phyloP scores from a whole-genome alignment of 139 green algal species.

The Closterium sp. region DNA sequence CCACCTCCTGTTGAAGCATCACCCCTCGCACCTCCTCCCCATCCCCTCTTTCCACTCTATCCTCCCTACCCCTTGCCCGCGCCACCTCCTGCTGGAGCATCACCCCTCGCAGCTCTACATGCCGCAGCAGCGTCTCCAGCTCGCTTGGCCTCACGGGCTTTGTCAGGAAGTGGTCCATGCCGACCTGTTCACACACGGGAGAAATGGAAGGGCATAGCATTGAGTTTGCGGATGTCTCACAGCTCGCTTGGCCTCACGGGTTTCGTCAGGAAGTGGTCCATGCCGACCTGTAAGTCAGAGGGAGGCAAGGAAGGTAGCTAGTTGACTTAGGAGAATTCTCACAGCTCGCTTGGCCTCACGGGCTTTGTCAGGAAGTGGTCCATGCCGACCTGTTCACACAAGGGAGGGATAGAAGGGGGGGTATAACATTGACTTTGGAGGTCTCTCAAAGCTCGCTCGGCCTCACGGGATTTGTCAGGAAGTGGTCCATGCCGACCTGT shows the following conservation, averaged over 20 bases:
- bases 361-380: slow-evolving; percentile 36
- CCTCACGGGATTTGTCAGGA: too few species aligned
- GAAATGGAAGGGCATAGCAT: too few species aligned
- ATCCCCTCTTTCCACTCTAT: too few species aligned
- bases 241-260: slow-evolving; percentile 33
- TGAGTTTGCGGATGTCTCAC: neutral
- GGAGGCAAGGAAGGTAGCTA: too few species aligned
- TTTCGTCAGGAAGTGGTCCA: slow-evolving; percentile 37
- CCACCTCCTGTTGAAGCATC: neutral
- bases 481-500: too few species aligned
- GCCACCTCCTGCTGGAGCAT: neutral
- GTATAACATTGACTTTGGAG: too few species aligned
- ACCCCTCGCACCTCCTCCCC: neutral
- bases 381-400: slow-evolving; percentile 10
- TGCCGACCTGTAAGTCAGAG: slow-evolving; percentile 12
- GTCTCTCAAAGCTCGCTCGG: too few species aligned
- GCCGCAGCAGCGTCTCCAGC: neutral
- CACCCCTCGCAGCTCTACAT: neutral
- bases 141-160: slow-evolving; percentile 38
- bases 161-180: slow-evolving; percentile 40
- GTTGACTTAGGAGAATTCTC: too few species aligned
- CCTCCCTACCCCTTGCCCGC: neutral
- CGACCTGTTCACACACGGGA: neutral
- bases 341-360: slow-evolving; percentile 29
- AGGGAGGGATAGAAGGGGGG: too few species aligned